Evolutionary conservation across 2,329 filamentous ascomycete genomes (phyloP).

Genomic region (Geoglossum cookeanum): DNA sequence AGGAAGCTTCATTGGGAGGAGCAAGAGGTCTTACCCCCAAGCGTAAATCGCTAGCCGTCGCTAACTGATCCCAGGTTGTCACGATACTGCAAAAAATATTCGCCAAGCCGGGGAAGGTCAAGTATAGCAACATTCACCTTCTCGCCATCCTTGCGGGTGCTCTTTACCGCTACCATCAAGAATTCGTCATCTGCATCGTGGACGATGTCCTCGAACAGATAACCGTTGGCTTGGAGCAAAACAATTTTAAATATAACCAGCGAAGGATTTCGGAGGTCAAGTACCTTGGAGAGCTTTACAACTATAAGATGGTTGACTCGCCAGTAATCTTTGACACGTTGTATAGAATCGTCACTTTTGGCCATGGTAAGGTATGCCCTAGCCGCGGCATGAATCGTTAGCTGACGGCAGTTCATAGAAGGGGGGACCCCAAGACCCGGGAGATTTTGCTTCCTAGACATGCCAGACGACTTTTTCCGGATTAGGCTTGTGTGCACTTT

Average conservation of each 20-base stretch:
- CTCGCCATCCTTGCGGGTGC: constrained; percentile 78
- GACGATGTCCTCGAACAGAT: constrained; percentile 84
- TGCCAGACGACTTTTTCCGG: constrained; percentile 89
- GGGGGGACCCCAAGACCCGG: constrained; percentile 66
- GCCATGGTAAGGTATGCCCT: constrained; percentile 39
- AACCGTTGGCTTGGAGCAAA: constrained; percentile 72
- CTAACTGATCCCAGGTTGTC: constrained; percentile 34
- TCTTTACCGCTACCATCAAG: constrained; percentile 77
- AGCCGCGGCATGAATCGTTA: not conserved
- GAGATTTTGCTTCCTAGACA: constrained; percentile 56
- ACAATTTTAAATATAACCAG: constrained; percentile 96
- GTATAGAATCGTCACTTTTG: constrained; percentile 87
- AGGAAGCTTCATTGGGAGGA: constrained; percentile 97
- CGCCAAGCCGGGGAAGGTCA: constrained; percentile 89
- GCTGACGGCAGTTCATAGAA: constrained; percentile 23
- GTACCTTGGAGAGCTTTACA: constrained; percentile 90
- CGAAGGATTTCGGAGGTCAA: constrained; percentile 88
- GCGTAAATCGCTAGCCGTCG: not conserved
- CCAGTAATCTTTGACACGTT: constrained; percentile 87
- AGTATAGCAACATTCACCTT: constrained; percentile 90
- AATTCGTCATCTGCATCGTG: constrained; percentile 78
- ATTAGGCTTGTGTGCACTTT: constrained; percentile 78
- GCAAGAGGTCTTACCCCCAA: constrained; percentile 36
- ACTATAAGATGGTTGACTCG: constrained; percentile 92
- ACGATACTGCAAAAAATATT: constrained; percentile 74